phyloP scores from a whole-genome alignment of 805 yeast species.

The Ogataea nitratoaversa region DNA sequence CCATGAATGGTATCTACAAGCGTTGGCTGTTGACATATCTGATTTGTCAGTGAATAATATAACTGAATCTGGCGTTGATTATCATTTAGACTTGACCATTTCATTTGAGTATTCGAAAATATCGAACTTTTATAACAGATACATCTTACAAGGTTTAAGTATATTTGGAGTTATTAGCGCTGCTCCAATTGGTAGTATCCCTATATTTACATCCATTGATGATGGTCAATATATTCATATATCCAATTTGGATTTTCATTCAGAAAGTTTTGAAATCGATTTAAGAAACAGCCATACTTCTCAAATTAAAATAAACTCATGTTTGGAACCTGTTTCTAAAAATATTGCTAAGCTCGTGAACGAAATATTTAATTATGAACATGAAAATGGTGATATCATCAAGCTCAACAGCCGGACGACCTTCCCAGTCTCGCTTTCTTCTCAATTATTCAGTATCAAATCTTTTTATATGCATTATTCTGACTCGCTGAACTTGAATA shows the following conservation, averaged over 20 bases:
- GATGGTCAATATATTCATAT: background rate
- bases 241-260: conserved; percentile 1
- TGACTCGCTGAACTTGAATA: background rate
- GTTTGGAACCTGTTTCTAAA: background rate
- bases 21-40: conserved; percentile 1
- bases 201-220: conserved; percentile 5
- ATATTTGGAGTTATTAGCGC: background rate
- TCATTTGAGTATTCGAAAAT: conserved; percentile 6
- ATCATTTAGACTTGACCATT: background rate
- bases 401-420: background rate
- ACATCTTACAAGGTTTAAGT: conserved; percentile 2
- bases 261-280: background rate
- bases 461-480: background rate
- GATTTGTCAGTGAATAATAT: conserved; percentile 3
- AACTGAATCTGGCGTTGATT: conserved; percentile 3
- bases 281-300: background rate
- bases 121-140: conserved; percentile 2
- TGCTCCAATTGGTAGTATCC: conserved; percentile 1
- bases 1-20: background rate
- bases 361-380: background rate
- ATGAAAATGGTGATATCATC: background rate
- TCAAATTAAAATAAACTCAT: background rate
- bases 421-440: background rate
- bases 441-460: background rate
- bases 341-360: conserved; percentile 2